Base-by-base conservation (phyloP, 2,329 filamentous ascomycete genomes). In the Pseudocercospora ulei region DNA sequence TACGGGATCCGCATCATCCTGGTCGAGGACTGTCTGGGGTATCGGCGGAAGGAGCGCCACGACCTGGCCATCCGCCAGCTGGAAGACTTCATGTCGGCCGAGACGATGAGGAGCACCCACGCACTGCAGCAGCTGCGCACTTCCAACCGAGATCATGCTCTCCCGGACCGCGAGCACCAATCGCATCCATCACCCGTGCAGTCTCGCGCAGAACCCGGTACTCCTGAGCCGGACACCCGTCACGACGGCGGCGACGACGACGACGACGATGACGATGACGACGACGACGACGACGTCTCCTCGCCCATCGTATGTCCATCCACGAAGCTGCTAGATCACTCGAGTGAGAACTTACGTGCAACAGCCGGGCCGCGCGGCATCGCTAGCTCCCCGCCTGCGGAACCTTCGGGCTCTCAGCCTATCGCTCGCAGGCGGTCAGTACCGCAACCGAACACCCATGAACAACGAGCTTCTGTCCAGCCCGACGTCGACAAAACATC, bases 1-100 rank as follows among this genome's bases (percentile, higher is more conserved):
- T 82, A 95, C 60, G 90, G 87, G 3, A 78, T 93, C 54, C 70
- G 76, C n/a, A 84, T 95, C 54, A 90, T 82, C 3, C 67, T 96
- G 7, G 67, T 96, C 24, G 79, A 90, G 36, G 86, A 96, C 58
- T 95, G 87, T 59, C 76, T 93, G 39, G 87, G 86, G 7, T 94
- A 80, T 55, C 76, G 83, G 30, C 77, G 69, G 51, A 73, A 77
- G 41, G 61, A 67, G 11, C 75, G 84, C 27, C 85, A 93, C 51
- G 66, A 74, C 28, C 69, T 75, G 47, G 81, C 87, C 0, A 67
- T 92, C 50, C 70, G 72, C 36, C 75, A 76, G 38, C 78, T 94
- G 58, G 69, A 75, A 2, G 75, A 84, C 26, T 73, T 83, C 35
- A 81, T 87, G 44, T 84, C 82, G 18, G 85, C 82, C 30, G 73